Evolutionary conservation across 805 yeast species (phyloP), one percentile per base, ranked within the genome.

Genomic region (Nakazawaea sp.): DNA sequence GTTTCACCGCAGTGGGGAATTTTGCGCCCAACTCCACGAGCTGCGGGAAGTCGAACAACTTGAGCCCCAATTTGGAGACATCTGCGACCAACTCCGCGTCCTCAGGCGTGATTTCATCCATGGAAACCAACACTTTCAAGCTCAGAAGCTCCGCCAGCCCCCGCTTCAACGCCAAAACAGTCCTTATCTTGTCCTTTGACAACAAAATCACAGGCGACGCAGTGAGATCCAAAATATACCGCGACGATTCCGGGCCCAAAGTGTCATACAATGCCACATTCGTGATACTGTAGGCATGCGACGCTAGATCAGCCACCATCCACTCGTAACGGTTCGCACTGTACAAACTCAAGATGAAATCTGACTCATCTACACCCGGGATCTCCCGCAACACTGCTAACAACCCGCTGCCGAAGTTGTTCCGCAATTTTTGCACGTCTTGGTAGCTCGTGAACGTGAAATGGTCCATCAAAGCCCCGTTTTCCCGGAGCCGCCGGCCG

Each of bases 281-380:
- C 12, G 74, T 54, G 25, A 64, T 67, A 53, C 70, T 68, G 59
- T 72, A 79, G 7, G 75, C 67, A 31, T 67, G 69, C 47, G 81
- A 75, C 1, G 87, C 88, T 49, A 82, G 55, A 56, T 83, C 92
- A 18, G 81, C 56, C 13, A 81, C 51, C 18, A 70, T 63, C 94
- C 94, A 83, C 55, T 82, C 86, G 8, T 70, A 64, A 33, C 76
- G 62, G 52, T 81, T 81, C 16, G 68, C 63, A 18, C 82, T 69
- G 52, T 73, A 72, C 17, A 81, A 48, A 2, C 81, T 62, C 30
- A 79, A 68, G 26, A 78, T 60, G 47, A 77, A 79, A 28, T 62
- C 54, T 18, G 56, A 52, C 0, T 43, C 30, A 17, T 37, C 34
- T 11, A 25, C 18, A 12, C 19, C 35, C 10, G 37, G 27, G 29